phyloP scores from a whole-genome alignment of 352 stramenopile genomes.

The Peronosclerospora sorghi region DNA sequence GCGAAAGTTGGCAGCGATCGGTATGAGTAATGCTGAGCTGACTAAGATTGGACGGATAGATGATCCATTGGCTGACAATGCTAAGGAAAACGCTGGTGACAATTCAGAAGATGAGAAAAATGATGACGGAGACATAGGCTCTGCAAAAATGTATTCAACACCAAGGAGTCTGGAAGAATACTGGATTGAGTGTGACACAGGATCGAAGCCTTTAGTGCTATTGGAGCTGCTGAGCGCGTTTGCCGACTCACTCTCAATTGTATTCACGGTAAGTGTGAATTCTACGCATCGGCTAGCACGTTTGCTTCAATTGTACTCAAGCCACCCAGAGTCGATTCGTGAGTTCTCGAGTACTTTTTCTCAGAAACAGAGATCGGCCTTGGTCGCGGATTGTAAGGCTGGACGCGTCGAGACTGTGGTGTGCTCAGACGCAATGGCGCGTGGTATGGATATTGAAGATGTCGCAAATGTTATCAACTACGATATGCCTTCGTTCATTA shows the following conservation, averaged over 20 bases:
- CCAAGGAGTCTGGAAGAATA: constrained; percentile 76
- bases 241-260: constrained; percentile 73
- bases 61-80: constrained; percentile 54
- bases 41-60: constrained; percentile 76
- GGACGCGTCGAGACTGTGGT: constrained; percentile 71
- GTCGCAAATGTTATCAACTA: constrained; percentile 92
- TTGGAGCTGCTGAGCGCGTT: constrained; percentile 86
- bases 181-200: constrained; percentile 88
- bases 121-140: background rate
- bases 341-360: constrained; percentile 78
- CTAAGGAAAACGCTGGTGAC: constrained; percentile 32
- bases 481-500: constrained; percentile 85
- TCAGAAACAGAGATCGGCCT: constrained; percentile 62
- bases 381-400: constrained; percentile 71
- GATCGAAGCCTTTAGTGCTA: constrained; percentile 92
- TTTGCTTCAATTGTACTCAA: constrained; percentile 85
- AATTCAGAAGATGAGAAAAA: constrained; percentile 18
- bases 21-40: constrained; percentile 91
- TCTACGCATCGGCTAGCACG: constrained; percentile 92
- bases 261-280: constrained; percentile 95
- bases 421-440: constrained; percentile 88
- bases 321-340: constrained; percentile 42
- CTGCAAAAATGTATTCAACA: constrained; percentile 63
- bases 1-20: constrained; percentile 90
- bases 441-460: constrained; percentile 89